A percentile compares a stretch with the other conserved stretches of the same genome.
phyloP scores from a whole-genome alignment of 2,329 filamentous ascomycete genomes.

The Xylariales sp. region DNA sequence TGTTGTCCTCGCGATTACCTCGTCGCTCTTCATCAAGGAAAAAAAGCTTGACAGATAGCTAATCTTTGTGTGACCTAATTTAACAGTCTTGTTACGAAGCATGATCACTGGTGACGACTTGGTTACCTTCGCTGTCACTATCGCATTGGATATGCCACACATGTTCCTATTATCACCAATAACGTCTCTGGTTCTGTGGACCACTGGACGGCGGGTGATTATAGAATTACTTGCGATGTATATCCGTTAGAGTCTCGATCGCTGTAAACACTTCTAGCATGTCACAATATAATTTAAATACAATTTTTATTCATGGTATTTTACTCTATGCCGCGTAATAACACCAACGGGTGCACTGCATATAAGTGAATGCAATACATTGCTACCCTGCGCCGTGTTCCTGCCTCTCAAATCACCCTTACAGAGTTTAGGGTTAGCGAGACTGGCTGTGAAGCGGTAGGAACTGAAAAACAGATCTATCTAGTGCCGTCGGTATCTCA shows the following conservation, averaged over 20 bases:
- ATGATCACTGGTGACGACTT: background rate
- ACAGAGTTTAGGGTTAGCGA: constrained; percentile 8
- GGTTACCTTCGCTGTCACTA: background rate
- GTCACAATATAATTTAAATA: constrained; percentile 5
- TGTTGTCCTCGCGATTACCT: constrained; percentile 53
- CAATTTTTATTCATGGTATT: constrained; percentile 3
- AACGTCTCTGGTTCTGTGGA: background rate
- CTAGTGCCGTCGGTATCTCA: constrained; percentile 33
- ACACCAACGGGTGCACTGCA: constrained; percentile 6
- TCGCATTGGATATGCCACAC: background rate
- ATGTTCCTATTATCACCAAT: background rate
- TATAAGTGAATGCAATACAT: constrained; percentile 13
- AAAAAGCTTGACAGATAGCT: constrained; percentile 59
- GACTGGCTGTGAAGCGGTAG: constrained; percentile 1
- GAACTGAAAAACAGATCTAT: constrained; percentile 37
- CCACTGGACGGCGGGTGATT: background rate
- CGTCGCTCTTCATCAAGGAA: constrained; percentile 66
- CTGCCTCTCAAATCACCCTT: background rate
- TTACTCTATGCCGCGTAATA: constrained; percentile 25
- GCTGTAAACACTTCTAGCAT: background rate
- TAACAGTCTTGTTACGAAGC: background rate
- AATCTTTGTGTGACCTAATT: background rate
- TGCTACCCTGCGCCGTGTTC: constrained; percentile 17
- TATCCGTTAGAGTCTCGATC: background rate
- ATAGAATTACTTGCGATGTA: background rate